These are phyloP conservation scores for Colletotrichum echinochloae DNA, from an alignment of 2,329 filamentous ascomycete species.

Conservation along the genomic window DNA sequence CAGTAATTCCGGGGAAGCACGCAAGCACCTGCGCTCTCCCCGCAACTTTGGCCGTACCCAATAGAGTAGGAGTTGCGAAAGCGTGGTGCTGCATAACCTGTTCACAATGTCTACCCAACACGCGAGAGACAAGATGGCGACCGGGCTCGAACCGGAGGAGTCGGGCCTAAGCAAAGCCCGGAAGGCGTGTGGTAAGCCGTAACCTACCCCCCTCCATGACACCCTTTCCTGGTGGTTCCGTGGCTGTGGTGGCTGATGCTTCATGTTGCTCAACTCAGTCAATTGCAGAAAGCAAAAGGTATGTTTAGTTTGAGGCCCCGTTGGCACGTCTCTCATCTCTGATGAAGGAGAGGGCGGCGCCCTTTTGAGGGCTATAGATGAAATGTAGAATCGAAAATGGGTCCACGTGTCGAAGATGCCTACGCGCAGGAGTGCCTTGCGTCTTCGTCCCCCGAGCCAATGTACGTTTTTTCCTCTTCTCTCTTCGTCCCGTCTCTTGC, in stretches of 20 bases:
- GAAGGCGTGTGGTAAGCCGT: conserved; percentile 47
- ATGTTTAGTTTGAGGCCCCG: background rate
- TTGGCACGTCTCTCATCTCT: background rate
- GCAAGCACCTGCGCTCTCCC: background rate
- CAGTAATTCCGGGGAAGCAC: background rate
- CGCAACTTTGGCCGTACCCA: background rate
- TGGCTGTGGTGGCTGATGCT: conserved; percentile 24
- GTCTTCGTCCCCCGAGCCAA: conserved; percentile 56
- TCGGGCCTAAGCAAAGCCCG: conserved; percentile 45
- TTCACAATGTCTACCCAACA: conserved; percentile 11
- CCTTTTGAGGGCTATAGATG: conserved; percentile 44
- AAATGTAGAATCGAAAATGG: conserved; percentile 52
- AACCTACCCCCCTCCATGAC: background rate
- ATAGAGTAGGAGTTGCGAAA: conserved; percentile 5
- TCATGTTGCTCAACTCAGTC: conserved; percentile 39
- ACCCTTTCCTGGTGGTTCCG: background rate
- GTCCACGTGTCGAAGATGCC: conserved; percentile 50
- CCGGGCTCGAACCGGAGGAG: conserved; percentile 18
- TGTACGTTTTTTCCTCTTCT: conserved; percentile 44
- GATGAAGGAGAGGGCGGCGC: background rate
- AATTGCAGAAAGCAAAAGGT: conserved; percentile 48
- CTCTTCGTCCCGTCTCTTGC: background rate
- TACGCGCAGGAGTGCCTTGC: conserved; percentile 51
- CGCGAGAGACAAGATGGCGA: conserved; percentile 11
- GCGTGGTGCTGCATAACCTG: background rate